phyloP scores from a whole-genome alignment of 2,329 filamentous ascomycete species.

The Blastomyces gilchristii region DNA sequence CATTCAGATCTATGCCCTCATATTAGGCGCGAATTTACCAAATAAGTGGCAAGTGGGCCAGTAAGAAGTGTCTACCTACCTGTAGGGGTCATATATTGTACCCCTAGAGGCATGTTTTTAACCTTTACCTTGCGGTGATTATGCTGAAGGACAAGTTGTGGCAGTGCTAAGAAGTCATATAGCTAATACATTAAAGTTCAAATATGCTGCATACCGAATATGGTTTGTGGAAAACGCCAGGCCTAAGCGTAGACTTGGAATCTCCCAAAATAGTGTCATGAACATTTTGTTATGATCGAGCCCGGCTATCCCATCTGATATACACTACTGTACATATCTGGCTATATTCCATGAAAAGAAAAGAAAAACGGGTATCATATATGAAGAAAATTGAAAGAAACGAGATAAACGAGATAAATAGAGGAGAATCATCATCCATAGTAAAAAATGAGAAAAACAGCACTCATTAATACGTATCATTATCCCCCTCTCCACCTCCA shows the following conservation, averaged over 20 bases:
- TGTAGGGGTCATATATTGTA: too few species aligned
- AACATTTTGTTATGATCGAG: neutral
- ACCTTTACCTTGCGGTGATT: too few species aligned
- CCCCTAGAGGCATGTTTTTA: too few species aligned
- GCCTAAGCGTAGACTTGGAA: neutral
- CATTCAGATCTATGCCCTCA: too few species aligned
- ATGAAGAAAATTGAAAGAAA: neutral
- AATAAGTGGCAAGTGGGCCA: too few species aligned
- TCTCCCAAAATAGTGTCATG: neutral
- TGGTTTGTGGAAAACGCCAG: neutral
- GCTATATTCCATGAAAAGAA: neutral
- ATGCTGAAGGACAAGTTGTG: neutral
- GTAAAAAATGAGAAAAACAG: neutral
- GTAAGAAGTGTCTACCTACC: too few species aligned
- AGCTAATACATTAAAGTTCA: neutral
- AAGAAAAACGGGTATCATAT: constrained; percentile 8
- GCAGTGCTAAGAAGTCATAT: neutral
- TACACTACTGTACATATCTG: neutral
- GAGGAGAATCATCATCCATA: constrained; percentile 10
- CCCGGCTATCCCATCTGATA: neutral
- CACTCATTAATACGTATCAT: constrained; percentile 31
- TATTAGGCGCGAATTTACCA: too few species aligned
- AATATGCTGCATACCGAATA: neutral
- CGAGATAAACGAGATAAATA: constrained; percentile 5
- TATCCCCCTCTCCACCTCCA: constrained; percentile 44